Percentiles rank a stretch among this genome's conserved stretches.
Evolutionary conservation across 257 asterid species (phyloP).

Genomic region (Przewalskia tangutica): DNA sequence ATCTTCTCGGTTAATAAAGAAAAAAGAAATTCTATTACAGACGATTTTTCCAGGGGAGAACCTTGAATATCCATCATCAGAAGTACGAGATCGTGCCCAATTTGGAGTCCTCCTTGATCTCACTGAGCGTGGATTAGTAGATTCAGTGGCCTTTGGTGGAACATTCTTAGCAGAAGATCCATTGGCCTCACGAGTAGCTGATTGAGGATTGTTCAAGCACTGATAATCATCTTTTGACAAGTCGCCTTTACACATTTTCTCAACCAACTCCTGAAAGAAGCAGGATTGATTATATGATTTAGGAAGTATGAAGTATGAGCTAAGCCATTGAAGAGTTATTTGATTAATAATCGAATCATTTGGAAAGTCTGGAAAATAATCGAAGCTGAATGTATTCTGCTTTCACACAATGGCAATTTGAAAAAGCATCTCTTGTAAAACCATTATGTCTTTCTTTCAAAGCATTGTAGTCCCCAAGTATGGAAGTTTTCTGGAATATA

Average conservation of each 20-base stretch:
- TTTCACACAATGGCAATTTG: not conserved
- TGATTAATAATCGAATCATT: not conserved
- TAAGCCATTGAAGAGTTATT: not conserved
- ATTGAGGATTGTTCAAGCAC: conserved; percentile 49
- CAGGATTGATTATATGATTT: not conserved
- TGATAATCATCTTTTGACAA: conserved; percentile 72
- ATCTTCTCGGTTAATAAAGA: not conserved
- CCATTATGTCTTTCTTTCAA: not conserved
- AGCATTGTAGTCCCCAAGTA: not conserved
- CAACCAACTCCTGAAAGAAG: conserved; percentile 58
- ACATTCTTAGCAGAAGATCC: conserved; percentile 29
- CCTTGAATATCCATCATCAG: conserved; percentile 95
- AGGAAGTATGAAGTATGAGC: not conserved
- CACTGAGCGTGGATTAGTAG: conserved; percentile 61
- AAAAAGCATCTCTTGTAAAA: not conserved
- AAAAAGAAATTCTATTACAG: not conserved
- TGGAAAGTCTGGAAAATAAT: not conserved
- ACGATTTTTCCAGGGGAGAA: conserved; percentile 4
- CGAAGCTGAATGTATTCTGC: not conserved
- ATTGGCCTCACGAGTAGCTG: conserved; percentile 17
- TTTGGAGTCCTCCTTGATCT: conserved; percentile 90
- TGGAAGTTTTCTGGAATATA: not conserved
- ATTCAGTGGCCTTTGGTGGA: conserved; percentile 32
- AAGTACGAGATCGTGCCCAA: conserved; percentile 76
- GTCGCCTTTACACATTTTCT: conserved; percentile 66